Evolutionary conservation across 441 rosid species (phyloP).

Genomic region (Breynia disticha): DNA sequence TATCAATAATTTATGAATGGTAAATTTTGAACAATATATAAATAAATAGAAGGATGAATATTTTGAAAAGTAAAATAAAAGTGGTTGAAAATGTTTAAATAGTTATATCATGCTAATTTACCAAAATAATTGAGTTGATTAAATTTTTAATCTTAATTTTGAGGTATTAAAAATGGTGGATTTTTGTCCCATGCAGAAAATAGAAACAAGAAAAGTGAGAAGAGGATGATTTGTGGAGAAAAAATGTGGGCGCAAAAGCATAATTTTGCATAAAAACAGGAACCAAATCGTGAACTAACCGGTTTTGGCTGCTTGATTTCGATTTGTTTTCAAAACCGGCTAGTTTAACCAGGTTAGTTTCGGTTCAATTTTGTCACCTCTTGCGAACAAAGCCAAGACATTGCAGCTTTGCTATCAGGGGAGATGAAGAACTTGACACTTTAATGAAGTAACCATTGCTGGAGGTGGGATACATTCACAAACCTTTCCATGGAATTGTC

Average conservation of each 20-base stretch:
- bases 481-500: constrained; percentile 76
- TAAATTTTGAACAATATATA: no score
- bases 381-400: constrained; percentile 80
- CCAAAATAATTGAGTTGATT: background rate
- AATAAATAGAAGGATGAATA: no score
- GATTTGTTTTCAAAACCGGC: no score
- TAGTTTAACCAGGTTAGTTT: no score
- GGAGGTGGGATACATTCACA: constrained; percentile 97
- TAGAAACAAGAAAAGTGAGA: background rate
- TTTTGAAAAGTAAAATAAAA: background rate
- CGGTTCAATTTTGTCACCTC: no score
- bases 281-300: constrained; percentile 4
- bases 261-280: background rate
- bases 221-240: background rate
- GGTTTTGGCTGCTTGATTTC: no score
- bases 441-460: constrained; percentile 89
- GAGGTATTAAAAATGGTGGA: no score
- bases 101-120: background rate
- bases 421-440: constrained; percentile 90
- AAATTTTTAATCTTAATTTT: background rate
- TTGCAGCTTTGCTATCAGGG: constrained; percentile 84
- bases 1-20: no score
- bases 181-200: no score
- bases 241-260: background rate
- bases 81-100: background rate